Base-by-base conservation (phyloP, 257 asterid species). In the Penstemon eatonii region DNA sequence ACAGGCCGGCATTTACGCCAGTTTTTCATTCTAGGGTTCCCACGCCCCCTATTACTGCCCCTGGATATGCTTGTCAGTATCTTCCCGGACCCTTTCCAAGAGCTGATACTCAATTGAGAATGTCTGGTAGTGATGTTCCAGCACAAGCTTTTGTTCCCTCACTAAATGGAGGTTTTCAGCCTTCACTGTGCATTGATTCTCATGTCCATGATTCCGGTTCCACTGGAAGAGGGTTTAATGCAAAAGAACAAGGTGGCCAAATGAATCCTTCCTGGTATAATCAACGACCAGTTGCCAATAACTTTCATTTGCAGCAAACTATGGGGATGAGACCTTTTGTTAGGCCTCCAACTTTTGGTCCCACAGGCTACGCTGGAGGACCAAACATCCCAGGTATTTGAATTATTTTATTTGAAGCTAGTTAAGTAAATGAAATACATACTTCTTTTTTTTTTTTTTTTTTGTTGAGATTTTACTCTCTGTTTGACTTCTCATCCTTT, bases 271-370 rank as follows among this genome's bases (percentile, higher is more conserved):
- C 78, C 25, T 75, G 74, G 79, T 73, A 79, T 73, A 82, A 65
- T 78, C 95, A 78, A 65, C 84, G 75, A 12, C 82, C 91, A 63
- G 59, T 75, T 76, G 79, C 76, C 58, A 83, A 79, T 49, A 80
- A 76, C 75, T 56, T 83, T 62, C 83, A 79, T 70, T 18, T 79
- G 56, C 97, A 78, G 59, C 92, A 77, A 75, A 67, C 68, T 66
- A 74, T 79, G 84, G 95, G 87, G 36, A 87, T 84, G 49, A 83
- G 89, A 71, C 90, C 87, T 81, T 89, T 80, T 56, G 8, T 66
- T 19, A 79, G 92, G 71, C 87, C 89, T 79, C 84, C 88, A 6
- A 71, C 66, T 79, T 77, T 79, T 53, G 73, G 73, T 73, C 84
- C 85, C 44, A 62, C 85, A 6, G 85, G 87, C 40, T 87, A 78